Evolutionary conservation across 768 basidiomycete genomes (phyloP).

Genomic region (Boletellus emodensis): DNA sequence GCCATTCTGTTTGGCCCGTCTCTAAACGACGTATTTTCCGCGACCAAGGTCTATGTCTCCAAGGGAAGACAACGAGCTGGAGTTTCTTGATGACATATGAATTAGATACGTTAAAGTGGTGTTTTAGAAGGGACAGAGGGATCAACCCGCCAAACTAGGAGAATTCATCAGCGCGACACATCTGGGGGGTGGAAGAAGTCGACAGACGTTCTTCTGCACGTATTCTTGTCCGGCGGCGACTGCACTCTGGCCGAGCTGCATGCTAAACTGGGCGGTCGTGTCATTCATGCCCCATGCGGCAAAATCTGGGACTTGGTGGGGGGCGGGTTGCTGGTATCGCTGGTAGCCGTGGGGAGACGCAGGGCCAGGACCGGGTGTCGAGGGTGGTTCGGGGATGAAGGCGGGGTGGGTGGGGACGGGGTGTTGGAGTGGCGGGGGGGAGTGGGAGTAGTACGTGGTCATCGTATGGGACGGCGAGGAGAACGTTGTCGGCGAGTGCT

Average conservation of each 20-base stretch:
- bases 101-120: conserved; percentile 95
- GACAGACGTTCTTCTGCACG: conserved; percentile 85
- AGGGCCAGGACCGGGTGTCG: conserved; percentile 64
- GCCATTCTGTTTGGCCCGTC: conserved; percentile 67
- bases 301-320: conserved; percentile 42
- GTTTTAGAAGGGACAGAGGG: conserved; percentile 73
- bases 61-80: conserved; percentile 87
- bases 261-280: conserved; percentile 91
- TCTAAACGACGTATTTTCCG: conserved; percentile 65
- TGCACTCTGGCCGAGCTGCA: conserved; percentile 91
- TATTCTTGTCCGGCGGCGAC: conserved; percentile 94
- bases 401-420: conserved; percentile 86
- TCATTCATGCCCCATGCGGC: conserved; percentile 85
- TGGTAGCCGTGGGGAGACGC: conserved; percentile 56
- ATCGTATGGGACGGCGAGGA: conserved; percentile 7
- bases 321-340: conserved; percentile 34
- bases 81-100: conserved; percentile 92
- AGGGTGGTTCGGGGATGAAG: conserved; percentile 79
- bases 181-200: background rate
- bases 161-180: conserved; percentile 3
- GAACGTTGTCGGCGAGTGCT: background rate
- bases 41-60: conserved; percentile 88
- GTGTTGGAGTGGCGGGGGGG: conserved; percentile 80
- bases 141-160: conserved; percentile 74
- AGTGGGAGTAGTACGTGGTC: conserved; percentile 42